A percentile compares a stretch with the other conserved stretches of the same genome.
These are phyloP conservation scores for Chlamydomonas sphaeroides DNA, from an alignment of 139 green algal genomes.

Conservation along the genomic window DNA sequence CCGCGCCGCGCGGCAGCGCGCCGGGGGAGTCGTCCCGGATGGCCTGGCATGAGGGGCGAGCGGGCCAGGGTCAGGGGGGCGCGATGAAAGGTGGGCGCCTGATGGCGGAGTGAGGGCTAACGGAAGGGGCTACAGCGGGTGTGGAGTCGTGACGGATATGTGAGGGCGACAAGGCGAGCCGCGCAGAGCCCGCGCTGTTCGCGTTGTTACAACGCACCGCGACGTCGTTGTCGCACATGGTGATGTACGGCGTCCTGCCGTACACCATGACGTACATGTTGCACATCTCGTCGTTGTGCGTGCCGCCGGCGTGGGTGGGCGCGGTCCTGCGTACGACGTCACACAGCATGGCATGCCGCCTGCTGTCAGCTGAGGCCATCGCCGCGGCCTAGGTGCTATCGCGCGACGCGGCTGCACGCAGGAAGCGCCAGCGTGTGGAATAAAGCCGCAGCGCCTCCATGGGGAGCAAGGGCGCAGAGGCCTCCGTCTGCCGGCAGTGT, in stretches of 20 bases:
- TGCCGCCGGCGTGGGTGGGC: conserved; percentile 49
- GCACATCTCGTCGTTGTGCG: conserved; percentile 90
- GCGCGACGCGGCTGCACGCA: neutral
- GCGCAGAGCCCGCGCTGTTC: no score
- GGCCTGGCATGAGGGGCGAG: neutral
- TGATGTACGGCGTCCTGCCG: conserved; percentile 52
- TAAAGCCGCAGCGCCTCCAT: no score
- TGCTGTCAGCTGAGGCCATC: no score
- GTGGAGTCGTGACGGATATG: no score
- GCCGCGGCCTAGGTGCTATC: neutral
- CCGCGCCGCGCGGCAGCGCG: conserved; percentile 29
- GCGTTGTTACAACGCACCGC: neutral
- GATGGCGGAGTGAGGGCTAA: no score
- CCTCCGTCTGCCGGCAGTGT: no score
- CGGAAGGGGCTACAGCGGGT: no score
- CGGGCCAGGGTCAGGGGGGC: neutral
- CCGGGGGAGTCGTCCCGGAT: conserved; percentile 48
- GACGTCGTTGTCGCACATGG: conserved; percentile 49
- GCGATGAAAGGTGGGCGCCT: neutral
- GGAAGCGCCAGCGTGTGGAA: no score
- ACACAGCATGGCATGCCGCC: no score
- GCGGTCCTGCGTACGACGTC: neutral
- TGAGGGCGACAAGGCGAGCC: no score
- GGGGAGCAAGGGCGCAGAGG: no score
- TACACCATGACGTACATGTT: conserved; percentile 91